Conservation (phyloP, 495 filamentous ascomycete genomes). For the Aspergillus diversus region DNA sequence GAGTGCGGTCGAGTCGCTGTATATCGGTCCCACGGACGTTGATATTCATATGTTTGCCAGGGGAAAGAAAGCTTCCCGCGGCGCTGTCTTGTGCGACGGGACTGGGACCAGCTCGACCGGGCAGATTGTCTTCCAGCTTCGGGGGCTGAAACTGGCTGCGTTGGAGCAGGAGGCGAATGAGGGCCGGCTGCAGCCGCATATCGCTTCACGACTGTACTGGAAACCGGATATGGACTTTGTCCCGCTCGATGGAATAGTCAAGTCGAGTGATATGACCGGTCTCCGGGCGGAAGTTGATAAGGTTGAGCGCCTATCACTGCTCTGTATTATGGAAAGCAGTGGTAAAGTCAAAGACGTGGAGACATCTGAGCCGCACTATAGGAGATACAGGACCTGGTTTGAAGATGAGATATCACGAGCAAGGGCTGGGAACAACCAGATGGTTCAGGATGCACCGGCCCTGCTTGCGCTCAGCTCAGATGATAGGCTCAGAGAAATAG, state of each 20-base stretch:
- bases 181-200: background rate
- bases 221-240: background rate
- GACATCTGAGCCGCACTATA: background rate
- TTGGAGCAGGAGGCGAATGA: background rate
- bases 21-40: background rate
- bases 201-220: background rate
- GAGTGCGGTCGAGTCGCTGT: slow-evolving; percentile 1
- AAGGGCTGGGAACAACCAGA: background rate
- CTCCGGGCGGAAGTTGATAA: background rate
- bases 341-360: background rate
- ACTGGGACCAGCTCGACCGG: background rate
- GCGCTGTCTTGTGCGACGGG: background rate
- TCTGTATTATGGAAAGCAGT: background rate
- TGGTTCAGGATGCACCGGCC: background rate
- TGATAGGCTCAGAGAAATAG: background rate
- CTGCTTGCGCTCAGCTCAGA: background rate
- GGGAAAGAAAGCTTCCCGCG: background rate
- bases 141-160: background rate
- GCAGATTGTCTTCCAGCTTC: background rate
- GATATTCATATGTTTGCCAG: background rate
- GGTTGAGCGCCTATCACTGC: background rate
- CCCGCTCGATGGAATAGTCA: background rate
- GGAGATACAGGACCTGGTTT: background rate
- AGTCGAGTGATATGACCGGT: background rate
- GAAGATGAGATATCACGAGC: background rate